Base-by-base conservation (phyloP, 2,329 filamentous ascomycete species). In the Diaporthe vaccinii region DNA sequence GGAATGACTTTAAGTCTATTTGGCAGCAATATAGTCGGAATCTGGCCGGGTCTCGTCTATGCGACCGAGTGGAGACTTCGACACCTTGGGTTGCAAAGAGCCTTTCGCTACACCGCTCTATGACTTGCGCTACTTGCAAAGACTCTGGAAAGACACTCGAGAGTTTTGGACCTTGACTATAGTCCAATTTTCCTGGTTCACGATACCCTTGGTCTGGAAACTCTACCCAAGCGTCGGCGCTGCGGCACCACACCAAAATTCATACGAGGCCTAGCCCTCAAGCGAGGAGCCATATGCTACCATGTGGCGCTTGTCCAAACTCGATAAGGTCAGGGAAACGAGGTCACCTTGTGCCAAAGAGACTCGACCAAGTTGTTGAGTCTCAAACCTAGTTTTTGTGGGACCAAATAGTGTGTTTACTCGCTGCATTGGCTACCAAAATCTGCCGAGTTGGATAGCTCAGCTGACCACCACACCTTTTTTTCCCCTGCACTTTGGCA, bases 311-410 rank as follows among this genome's bases (percentile, higher is more conserved):
- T 20, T 31, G 7, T 22, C 46, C 25, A 34, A n/a, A 25, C 53
- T 44, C 39, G n/a, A 12, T 17, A 12, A 15, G 25, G 68, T 28
- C 25, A 44, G 36, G 10, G 7, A 58, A 57, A 14, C 10, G 15
- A 58, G 39, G 57, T 4, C 34, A 49, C 9, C 46, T 55, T 15
- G 34, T n/a, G 31, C 17, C 51, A n/a, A 31, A 58, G 41, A 28
- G 51, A 61, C 55, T 72, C 39, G 25, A 72, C 5, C 34, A 41
- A 51, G 46, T 72, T 51, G 46, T 68, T 46, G 44, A 62, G 46
- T 73, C 34, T 65, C 58, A 65, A 55, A 73, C 46, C 65, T 65
- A 65, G 46, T 61, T 65, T 73, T 65, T 65, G 58, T 73, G 70
- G 58, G 70, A 73, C 58, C 65, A 39, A 10, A 53, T 31, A 39